Percentiles rank a stretch among this genome's conserved stretches.
Evolutionary conservation across 345 rosid genomes (phyloP).

Genomic region (Eucalyptus coolabah): DNA sequence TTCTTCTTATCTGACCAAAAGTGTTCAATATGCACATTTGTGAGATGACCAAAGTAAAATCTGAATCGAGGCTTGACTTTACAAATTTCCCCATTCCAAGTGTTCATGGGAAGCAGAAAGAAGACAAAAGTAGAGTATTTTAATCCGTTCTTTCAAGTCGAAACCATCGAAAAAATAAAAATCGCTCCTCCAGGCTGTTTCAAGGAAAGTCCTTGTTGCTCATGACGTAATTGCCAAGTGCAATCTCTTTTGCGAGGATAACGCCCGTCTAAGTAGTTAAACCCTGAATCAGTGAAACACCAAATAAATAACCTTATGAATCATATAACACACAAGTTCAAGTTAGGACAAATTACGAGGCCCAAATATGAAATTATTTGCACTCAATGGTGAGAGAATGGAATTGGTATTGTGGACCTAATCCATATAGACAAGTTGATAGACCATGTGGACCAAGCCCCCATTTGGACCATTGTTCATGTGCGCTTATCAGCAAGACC

Average conservation of each 20-base stretch:
- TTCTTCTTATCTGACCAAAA: background rate
- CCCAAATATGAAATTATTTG: background rate
- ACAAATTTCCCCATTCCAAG: background rate
- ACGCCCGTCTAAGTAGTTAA: background rate
- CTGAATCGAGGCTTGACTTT: background rate
- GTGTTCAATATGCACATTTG: background rate
- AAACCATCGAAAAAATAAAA: background rate
- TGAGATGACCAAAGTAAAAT: background rate
- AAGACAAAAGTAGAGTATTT: background rate
- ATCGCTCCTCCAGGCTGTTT: background rate
- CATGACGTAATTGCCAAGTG: background rate
- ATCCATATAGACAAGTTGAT: background rate
- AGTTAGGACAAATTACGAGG: background rate
- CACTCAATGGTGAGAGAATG: background rate
- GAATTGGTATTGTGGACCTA: background rate
- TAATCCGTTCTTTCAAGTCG: background rate
- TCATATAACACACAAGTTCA: background rate
- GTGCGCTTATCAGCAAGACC: background rate
- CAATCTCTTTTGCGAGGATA: background rate
- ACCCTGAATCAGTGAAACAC: background rate
- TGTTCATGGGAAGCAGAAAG: background rate
- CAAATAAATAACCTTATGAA: background rate
- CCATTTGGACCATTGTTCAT: background rate
- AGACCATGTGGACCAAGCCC: background rate
- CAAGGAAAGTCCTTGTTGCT: background rate